phyloP scores from a whole-genome alignment of 176 grass and related monocot species.

The Cymbopogon citratus region DNA sequence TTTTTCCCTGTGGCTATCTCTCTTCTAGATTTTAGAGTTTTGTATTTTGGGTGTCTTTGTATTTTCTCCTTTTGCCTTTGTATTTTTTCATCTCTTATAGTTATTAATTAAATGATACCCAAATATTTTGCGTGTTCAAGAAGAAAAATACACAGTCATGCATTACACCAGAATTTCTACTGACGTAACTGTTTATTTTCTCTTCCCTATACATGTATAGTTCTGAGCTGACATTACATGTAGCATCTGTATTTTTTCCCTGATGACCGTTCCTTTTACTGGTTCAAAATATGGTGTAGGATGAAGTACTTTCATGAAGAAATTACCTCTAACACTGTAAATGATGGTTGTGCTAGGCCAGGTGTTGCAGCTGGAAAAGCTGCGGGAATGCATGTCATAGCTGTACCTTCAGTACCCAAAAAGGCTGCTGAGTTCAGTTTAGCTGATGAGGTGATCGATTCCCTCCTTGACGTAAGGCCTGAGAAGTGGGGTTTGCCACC shows the following conservation, averaged over 20 bases:
- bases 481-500: constrained; percentile 92
- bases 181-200: not conserved
- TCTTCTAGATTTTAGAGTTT: not conserved
- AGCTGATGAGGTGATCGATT: constrained; percentile 89
- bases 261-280: not conserved
- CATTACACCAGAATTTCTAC: not conserved
- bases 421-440: constrained; percentile 53
- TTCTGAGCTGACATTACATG: not conserved
- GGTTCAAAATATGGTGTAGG: not conserved
- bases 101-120: not conserved
- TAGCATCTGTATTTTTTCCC: not conserved
- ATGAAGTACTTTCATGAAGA: not conserved
- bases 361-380: constrained; percentile 76
- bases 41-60: not conserved
- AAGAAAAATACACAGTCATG: not conserved
- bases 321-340: not conserved
- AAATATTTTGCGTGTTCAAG: not conserved
- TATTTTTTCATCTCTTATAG: not conserved
- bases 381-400: constrained; percentile 86
- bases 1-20: not conserved
- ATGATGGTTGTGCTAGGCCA: constrained; percentile 45
- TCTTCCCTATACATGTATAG: constrained; percentile 15
- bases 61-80: not conserved
- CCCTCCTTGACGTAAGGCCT: constrained; percentile 77
- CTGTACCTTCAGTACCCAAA: constrained; percentile 91